Conservation (phyloP, 208 protist genomes). For the Naegleria gruberi region DNA sequence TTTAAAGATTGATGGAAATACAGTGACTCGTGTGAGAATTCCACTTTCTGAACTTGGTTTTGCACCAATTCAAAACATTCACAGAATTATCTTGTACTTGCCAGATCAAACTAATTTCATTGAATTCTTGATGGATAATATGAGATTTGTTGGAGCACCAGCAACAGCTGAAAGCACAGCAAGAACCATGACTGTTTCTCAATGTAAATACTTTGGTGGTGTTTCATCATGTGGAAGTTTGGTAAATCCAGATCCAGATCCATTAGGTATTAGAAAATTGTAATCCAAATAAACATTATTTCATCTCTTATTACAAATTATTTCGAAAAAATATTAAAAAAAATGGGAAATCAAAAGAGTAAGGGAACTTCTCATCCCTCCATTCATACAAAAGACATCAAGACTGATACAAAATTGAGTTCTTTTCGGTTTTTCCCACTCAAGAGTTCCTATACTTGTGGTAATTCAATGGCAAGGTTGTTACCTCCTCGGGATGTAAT, state of each 20-base stretch:
- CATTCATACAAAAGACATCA: too few species aligned
- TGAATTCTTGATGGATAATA: not conserved
- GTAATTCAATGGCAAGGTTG: too few species aligned
- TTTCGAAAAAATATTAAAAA: too few species aligned
- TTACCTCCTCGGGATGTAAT: too few species aligned
- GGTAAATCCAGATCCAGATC: not conserved
- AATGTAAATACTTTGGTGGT: not conserved
- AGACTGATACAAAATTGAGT: too few species aligned
- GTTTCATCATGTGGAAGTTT: not conserved
- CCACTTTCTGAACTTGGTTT: not conserved
- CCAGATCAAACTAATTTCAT: not conserved
- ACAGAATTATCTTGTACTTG: not conserved
- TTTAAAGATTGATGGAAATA: not conserved
- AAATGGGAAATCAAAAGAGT: too few species aligned
- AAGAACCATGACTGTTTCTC: not conserved
- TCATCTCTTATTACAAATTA: too few species aligned
- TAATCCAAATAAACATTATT: too few species aligned
- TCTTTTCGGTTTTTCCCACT: too few species aligned
- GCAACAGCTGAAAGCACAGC: not conserved
- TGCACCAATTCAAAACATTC: not conserved
- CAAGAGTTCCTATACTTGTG: too few species aligned
- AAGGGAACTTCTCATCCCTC: too few species aligned
- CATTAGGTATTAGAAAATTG: too few species aligned
- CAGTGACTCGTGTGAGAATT: not conserved
- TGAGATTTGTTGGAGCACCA: not conserved